phyloP scores from a whole-genome alignment of 441 rosid genomes.

The Hura crepitans region DNA sequence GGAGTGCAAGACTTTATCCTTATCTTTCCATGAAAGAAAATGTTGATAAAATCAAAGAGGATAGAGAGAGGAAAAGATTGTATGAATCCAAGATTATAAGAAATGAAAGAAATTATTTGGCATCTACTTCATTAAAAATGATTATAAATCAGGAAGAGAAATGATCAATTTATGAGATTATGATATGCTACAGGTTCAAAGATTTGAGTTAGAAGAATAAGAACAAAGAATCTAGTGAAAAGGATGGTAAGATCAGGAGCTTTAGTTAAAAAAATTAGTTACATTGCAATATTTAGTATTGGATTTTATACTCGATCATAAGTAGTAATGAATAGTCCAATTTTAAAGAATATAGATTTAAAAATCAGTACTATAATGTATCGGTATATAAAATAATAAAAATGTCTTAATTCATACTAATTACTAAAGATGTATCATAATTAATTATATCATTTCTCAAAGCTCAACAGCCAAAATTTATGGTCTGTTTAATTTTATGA shows the following conservation, averaged over 20 bases:
- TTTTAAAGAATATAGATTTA: too few species aligned
- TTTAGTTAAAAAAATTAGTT: too few species aligned
- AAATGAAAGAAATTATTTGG: slow-evolving; percentile 14
- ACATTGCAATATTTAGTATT: too few species aligned
- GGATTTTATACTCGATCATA: too few species aligned
- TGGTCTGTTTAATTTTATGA: too few species aligned
- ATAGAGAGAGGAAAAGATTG: slow-evolving; percentile 27
- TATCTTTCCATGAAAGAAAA: slow-evolving; percentile 7
- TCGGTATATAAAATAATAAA: too few species aligned
- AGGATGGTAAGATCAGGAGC: slow-evolving; percentile 35
- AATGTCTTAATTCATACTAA: too few species aligned
- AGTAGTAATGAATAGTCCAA: too few species aligned
- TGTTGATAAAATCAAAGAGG: slow-evolving; percentile 32
- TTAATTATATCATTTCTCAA: too few species aligned
- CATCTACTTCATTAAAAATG: slow-evolving; percentile 15
- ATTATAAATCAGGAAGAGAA: slow-evolving; percentile 17
- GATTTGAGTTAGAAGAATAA: slow-evolving; percentile 18
- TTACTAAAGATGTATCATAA: too few species aligned
- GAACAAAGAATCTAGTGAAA: slow-evolving; percentile 19
- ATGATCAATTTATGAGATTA: slow-evolving; percentile 50
- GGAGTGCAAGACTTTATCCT: slow-evolving; percentile 12
- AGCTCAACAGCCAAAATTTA: too few species aligned
- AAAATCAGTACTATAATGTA: too few species aligned
- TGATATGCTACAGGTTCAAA: slow-evolving; percentile 32
- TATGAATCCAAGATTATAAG: slow-evolving; percentile 23